Evolutionary conservation across 1,139 yeast genomes (phyloP).

Genomic region (Saccharomycopsis hybrid): DNA sequence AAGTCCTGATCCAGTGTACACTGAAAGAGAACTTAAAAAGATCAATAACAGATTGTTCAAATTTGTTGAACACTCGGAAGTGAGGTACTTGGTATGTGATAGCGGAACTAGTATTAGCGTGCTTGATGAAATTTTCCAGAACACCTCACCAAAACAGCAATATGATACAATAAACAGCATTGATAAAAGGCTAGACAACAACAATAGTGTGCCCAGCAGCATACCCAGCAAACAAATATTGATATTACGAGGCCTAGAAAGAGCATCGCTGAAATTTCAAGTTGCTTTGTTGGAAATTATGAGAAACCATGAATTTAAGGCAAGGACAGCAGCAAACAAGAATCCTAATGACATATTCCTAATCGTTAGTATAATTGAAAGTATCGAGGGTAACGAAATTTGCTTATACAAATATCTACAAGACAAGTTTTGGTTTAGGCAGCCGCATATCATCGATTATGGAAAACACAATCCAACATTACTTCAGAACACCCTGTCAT

Average conservation of each 20-base stretch:
- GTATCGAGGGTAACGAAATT: conserved; percentile 22
- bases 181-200: too few relatives aligned
- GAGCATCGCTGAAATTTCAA: conserved; percentile 25
- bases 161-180: too few relatives aligned
- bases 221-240: conserved; percentile 17
- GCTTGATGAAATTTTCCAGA: conserved; percentile 1
- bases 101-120: not conserved
- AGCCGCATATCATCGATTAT: conserved; percentile 24
- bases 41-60: conserved; percentile 21
- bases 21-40: conserved; percentile 22
- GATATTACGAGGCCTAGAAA: conserved; percentile 25
- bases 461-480: conserved; percentile 6
- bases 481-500: not conserved
- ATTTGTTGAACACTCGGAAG: conserved; percentile 14
- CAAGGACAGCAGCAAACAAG: not conserved
- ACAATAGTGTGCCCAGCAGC: not conserved
- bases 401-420: conserved; percentile 24
- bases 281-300: conserved; percentile 25
- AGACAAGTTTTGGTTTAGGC: conserved; percentile 29
- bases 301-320: conserved; percentile 5
- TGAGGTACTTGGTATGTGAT: conserved; percentile 4
- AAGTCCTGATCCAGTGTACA: conserved; percentile 21
- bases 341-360: conserved; percentile 20
- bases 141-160: not conserved
- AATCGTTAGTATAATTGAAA: conserved; percentile 24